These are phyloP conservation scores for Salvia rosmarinus DNA, from an alignment of 257 asterid genomes.

Conservation along the genomic window DNA sequence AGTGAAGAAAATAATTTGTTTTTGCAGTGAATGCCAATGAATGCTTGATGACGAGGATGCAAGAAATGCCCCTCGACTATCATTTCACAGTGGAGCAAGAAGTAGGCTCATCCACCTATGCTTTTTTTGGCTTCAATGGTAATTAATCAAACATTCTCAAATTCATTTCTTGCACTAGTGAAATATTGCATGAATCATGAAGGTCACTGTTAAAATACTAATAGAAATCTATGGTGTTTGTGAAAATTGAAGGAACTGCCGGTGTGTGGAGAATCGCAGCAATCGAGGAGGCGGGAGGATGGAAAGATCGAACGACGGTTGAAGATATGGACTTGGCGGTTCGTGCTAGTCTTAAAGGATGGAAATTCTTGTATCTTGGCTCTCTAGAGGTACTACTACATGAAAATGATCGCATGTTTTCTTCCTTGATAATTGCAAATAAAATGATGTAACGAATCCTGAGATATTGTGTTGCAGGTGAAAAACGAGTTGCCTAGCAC, in stretches of 20 bases:
- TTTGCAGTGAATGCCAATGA: conserved; percentile 86
- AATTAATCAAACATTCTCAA: conserved; percentile 8
- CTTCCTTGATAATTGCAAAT: background rate
- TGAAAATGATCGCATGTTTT: too few relatives aligned
- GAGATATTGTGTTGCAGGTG: conserved; percentile 49
- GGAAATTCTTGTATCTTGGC: conserved; percentile 90
- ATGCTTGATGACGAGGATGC: conserved; percentile 97
- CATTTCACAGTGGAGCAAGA: conserved; percentile 96
- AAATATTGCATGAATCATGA: too few relatives aligned
- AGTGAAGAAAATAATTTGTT: background rate
- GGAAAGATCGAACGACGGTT: conserved; percentile 94
- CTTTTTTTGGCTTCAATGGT: conserved; percentile 98
- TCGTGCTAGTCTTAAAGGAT: conserved; percentile 93
- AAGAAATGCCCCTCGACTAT: conserved; percentile 95
- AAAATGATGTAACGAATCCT: background rate
- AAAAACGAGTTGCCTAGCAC: conserved; percentile 97
- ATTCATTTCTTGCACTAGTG: background rate
- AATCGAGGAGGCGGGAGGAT: conserved; percentile 95
- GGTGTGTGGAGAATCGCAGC: conserved; percentile 98
- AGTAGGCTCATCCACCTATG: conserved; percentile 92
- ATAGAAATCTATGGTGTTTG: background rate
- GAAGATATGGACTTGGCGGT: conserved; percentile 99
- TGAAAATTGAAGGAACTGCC: conserved; percentile 68
- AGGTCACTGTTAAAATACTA: too few relatives aligned
- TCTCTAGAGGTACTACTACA: conserved; percentile 50